Percentiles rank a stretch among this genome's conserved stretches.
Conservation (phyloP, 2,329 filamentous ascomycete genomes). For the Davidsoniella australis region DNA sequence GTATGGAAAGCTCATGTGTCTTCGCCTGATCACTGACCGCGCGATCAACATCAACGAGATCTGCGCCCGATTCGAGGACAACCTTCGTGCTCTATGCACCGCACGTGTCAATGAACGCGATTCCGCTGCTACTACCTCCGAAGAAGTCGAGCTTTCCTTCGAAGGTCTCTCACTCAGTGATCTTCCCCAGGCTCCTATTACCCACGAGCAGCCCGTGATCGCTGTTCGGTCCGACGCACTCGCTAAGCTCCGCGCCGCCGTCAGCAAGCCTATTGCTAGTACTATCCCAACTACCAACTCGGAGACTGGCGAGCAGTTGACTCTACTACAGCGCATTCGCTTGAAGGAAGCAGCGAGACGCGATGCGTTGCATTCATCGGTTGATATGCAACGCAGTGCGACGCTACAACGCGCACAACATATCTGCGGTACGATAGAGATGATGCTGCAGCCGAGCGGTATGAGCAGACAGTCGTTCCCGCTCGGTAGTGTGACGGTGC, state of each 20-base stretch:
- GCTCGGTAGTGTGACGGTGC: conserved; percentile 44
- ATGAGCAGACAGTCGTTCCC: conserved; percentile 47
- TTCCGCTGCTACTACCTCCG: not conserved
- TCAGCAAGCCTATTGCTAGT: conserved; percentile 17
- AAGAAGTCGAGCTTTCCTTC: conserved; percentile 30
- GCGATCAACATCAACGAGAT: conserved; percentile 33
- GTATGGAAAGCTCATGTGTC: conserved; percentile 38
- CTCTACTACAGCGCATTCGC: conserved; percentile 59
- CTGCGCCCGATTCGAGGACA: conserved; percentile 36
- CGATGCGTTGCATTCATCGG: conserved; percentile 36
- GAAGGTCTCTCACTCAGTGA: conserved; percentile 33
- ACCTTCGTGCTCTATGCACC: conserved; percentile 30
- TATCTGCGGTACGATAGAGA: conserved; percentile 48
- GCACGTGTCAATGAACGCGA: conserved; percentile 17
- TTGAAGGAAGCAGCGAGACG: conserved; percentile 47
- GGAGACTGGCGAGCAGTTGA: conserved; percentile 36
- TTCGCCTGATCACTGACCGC: conserved; percentile 21
- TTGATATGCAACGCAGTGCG: conserved; percentile 41
- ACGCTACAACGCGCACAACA: conserved; percentile 54
- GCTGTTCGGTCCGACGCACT: conserved; percentile 33
- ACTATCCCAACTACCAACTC: conserved; percentile 21
- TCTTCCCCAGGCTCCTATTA: conserved; percentile 22
- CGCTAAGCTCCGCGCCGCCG: conserved; percentile 13
- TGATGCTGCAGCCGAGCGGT: conserved; percentile 33
- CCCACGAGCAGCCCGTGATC: conserved; percentile 16